A percentile compares a stretch with the other conserved stretches of the same genome.
phyloP scores from a whole-genome alignment of 495 filamentous ascomycete species.

The Pyrenula aspistea region DNA sequence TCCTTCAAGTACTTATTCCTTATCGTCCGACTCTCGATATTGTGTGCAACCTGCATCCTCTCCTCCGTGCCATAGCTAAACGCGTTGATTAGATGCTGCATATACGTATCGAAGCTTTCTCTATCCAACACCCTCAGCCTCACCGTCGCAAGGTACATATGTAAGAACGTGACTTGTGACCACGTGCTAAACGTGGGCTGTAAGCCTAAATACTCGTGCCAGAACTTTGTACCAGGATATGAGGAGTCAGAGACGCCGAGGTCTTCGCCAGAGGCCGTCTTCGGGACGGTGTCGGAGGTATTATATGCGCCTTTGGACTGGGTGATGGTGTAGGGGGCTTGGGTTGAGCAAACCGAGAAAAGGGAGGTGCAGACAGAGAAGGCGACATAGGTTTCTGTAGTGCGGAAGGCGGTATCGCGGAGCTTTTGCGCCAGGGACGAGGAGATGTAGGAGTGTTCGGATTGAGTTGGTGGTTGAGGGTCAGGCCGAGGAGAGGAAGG shows the following conservation, averaged over 20 bases:
- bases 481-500: not conserved
- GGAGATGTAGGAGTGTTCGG: not conserved
- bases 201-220: constrained; percentile 41
- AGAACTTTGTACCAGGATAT: not conserved
- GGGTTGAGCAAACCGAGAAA: constrained; percentile 61
- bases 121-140: constrained; percentile 59
- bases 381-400: constrained; percentile 60
- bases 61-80: constrained; percentile 88
- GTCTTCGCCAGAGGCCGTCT: constrained; percentile 61
- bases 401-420: not conserved
- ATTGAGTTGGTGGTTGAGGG: not conserved
- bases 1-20: constrained; percentile 86
- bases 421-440: not conserved
- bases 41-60: constrained; percentile 66
- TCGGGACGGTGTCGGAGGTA: constrained; percentile 31
- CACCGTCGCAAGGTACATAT: constrained; percentile 90
- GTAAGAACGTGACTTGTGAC: constrained; percentile 90
- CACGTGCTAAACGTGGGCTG: constrained; percentile 82
- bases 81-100: constrained; percentile 75
- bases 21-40: constrained; percentile 46
- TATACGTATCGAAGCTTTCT: constrained; percentile 47
- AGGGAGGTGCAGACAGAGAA: constrained; percentile 68
- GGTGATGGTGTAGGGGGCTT: constrained; percentile 64
- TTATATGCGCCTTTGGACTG: constrained; percentile 16
- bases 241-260: constrained; percentile 51